Conservation (phyloP, 495 filamentous ascomycete genomes). For the Aspergillus conjunctus region DNA sequence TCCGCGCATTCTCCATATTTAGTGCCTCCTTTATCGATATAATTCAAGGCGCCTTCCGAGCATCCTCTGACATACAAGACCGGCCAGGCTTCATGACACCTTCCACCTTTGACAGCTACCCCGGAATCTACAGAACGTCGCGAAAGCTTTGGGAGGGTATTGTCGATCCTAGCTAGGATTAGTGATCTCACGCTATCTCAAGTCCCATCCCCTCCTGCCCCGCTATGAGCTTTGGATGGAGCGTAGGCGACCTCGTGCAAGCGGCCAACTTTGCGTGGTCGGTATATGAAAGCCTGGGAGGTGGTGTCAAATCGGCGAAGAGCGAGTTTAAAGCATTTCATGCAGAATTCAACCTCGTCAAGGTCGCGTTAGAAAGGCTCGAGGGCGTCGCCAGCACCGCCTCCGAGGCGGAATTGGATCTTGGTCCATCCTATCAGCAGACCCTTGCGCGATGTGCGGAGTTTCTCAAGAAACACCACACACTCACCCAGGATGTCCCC, state of each 20-base stretch:
- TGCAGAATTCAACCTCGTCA: constrained; percentile 14
- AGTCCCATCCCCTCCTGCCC: not conserved
- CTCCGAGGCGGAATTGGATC: constrained; percentile 8
- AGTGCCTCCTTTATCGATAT: not conserved
- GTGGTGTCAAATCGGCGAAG: not conserved
- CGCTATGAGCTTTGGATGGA: constrained; percentile 21
- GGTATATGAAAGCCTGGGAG: constrained; percentile 13
- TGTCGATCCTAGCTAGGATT: not conserved
- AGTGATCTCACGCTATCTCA: not conserved
- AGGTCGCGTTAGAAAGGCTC: constrained; percentile 7
- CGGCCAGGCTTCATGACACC: not conserved
- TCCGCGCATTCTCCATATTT: not conserved
- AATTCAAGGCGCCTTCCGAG: too few relatives aligned
- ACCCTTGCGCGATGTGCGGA: constrained; percentile 12
- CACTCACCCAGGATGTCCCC: constrained; percentile 1
- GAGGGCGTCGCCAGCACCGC: not conserved
- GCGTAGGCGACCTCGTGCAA: constrained; percentile 15
- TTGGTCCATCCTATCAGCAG: constrained; percentile 8
- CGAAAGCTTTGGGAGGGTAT: not conserved
- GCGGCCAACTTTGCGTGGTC: constrained; percentile 10
- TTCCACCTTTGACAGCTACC: not conserved
- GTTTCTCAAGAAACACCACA: constrained; percentile 11
- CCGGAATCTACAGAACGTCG: not conserved
- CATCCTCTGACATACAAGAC: not conserved
- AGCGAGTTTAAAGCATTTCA: constrained; percentile 14